Conservation (phyloP, 1,284 basidiomycete genomes). For the Heterobasidion annosum region DNA sequence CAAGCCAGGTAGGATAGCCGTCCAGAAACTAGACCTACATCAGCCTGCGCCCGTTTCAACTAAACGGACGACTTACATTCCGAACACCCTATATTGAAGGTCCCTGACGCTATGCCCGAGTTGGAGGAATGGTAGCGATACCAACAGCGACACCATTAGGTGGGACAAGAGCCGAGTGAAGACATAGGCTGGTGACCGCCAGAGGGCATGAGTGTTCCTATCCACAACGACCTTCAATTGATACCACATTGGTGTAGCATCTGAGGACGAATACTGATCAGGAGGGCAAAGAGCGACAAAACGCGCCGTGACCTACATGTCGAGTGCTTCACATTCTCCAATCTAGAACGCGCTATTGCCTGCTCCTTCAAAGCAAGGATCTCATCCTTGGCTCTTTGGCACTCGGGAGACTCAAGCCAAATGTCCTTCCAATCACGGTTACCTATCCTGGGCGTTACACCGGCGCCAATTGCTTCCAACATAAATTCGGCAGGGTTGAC, state of each 20-base stretch:
- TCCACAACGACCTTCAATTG: conserved; percentile 72
- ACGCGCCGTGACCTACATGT: conserved; percentile 18
- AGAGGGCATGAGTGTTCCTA: conserved; percentile 72
- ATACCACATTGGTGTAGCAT: conserved; percentile 71
- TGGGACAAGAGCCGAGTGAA: conserved; percentile 77
- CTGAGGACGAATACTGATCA: conserved; percentile 20
- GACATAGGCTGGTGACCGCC: conserved; percentile 78
- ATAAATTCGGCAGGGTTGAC: conserved; percentile 32
- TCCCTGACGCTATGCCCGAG: conserved; percentile 59
- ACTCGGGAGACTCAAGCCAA: conserved; percentile 45
- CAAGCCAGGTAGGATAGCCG: conserved; percentile 64
- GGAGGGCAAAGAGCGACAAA: not conserved
- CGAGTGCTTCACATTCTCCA: conserved; percentile 13
- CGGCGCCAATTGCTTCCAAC: conserved; percentile 31
- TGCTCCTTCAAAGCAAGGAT: conserved; percentile 25
- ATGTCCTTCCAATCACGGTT: conserved; percentile 57
- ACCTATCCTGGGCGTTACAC: conserved; percentile 37
- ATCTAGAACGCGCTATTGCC: conserved; percentile 15
- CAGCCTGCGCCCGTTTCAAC: not conserved
- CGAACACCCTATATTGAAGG: conserved; percentile 82
- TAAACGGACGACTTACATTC: conserved; percentile 37
- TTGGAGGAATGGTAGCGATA: conserved; percentile 81
- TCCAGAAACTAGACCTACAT: conserved; percentile 48
- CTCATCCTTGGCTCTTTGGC: conserved; percentile 19
- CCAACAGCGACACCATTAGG: conserved; percentile 66